A percentile compares a stretch with the other conserved stretches of the same genome.
Conservation (phyloP, 2,329 filamentous ascomycete genomes). For the Exserohilum rostratum region DNA sequence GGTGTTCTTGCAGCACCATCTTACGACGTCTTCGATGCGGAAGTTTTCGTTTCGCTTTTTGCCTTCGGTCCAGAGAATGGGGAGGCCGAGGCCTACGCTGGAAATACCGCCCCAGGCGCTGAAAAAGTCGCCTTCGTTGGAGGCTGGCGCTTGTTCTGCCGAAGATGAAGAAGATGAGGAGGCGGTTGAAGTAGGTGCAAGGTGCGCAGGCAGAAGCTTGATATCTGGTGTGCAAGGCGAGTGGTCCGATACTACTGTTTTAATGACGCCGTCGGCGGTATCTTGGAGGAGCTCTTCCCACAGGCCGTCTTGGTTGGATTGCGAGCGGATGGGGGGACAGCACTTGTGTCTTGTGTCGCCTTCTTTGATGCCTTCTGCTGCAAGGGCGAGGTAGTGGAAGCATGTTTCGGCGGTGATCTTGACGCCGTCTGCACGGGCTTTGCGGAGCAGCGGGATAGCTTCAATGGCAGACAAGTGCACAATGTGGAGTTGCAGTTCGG, state of each 20-base stretch:
- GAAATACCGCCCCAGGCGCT: conserved; percentile 96
- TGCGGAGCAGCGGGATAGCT: conserved; percentile 79
- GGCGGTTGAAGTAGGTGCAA: conserved; percentile 58
- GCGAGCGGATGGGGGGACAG: conserved; percentile 86
- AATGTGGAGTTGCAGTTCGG: conserved; percentile 85
- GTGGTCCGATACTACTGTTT: conserved; percentile 93
- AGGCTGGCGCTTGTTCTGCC: conserved; percentile 23
- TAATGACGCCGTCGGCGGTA: conserved; percentile 74
- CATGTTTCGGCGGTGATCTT: conserved; percentile 94
- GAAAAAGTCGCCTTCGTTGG: conserved; percentile 79
- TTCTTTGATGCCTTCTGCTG: conserved; percentile 78
- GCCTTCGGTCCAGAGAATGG: conserved; percentile 84
- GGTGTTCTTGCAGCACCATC: conserved; percentile 85
- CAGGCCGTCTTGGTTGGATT: conserved; percentile 80
- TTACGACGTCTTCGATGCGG: conserved; percentile 77
- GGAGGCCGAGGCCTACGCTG: conserved; percentile 88
- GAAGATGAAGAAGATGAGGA: conserved; percentile 45
- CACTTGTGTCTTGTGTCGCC: conserved; percentile 95
- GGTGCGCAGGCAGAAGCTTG: conserved; percentile 78
- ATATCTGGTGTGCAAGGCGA: conserved; percentile 94
- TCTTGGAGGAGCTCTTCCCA: conserved; percentile 75
- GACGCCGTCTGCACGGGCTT: conserved; percentile 73
- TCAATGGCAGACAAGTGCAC: conserved; percentile 91
- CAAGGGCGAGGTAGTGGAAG: conserved; percentile 90
- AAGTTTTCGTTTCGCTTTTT: conserved; percentile 63